Evolutionary conservation across 768 basidiomycete genomes (phyloP), one percentile per base, ranked within the genome.

Genomic region (Leccinum longicurvipes): DNA sequence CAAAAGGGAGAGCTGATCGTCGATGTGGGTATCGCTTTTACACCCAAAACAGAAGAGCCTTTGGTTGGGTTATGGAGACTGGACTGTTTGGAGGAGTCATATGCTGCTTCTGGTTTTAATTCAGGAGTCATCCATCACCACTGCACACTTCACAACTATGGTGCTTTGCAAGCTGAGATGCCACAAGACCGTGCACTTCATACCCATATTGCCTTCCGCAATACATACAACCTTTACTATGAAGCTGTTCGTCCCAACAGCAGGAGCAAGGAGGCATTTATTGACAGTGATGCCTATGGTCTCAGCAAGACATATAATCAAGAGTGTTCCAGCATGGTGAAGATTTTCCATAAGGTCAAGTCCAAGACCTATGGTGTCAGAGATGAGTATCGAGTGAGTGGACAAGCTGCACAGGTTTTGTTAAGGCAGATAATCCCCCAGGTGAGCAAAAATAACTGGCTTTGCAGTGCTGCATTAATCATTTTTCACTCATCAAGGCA

Each of bases 211-310:
- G 27, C 50, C 1, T 66, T 64, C 45, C 8, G 46, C 25, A 63
- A 24, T 29, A 47, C 59, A 4, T 66, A 66, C 53, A 64, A 64
- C 7, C 57, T 64, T 8, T 47, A 41, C 12, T 64, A 63, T 47
- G 58, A 66, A 34, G 55, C 34, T 0, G 25, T 62, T 3, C 29
- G 34, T 3, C 44, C 62, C 3, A 51, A 46, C 48, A 47, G 54
- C 49, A 61, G 56, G 24, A 21, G 3, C 3, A 54, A 55, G 5
- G 21, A 19, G 4, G 1, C 12, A 10, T 23, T 42, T 3, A 7
- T 19, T 4, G 21, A 42, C 41, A 42, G 41, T 6, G 21, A 42
- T 19, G 56, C 55, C 32, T 77, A 60, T 9, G 27, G 21, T 1
- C n/a, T 54, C 1, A 23, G 9, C 1, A 3, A 10, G 6, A 21